Conservation (phyloP, 805 yeast species). For the Candida tallmaniae region DNA sequence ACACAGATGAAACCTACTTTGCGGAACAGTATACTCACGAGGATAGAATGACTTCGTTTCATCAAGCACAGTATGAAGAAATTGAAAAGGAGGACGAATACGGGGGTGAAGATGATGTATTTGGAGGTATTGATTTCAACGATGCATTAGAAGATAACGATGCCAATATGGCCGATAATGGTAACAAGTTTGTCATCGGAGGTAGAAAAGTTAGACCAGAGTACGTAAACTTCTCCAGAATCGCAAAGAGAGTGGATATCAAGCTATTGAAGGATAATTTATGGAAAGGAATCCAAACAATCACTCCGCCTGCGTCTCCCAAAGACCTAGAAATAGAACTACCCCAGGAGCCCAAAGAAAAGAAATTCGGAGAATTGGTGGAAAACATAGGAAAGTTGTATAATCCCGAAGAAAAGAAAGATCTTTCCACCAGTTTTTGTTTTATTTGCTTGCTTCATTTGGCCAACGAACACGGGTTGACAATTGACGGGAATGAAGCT, state of each 20-base stretch:
- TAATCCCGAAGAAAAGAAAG: slow-evolving; percentile 35
- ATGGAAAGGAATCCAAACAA: slow-evolving; percentile 31
- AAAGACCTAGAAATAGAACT: slow-evolving; percentile 1
- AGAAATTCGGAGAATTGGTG: slow-evolving; percentile 35
- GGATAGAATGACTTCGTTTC: slow-evolving; percentile 35
- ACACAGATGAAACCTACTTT: slow-evolving; percentile 68
- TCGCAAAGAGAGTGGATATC: slow-evolving; percentile 40
- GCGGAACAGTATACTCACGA: slow-evolving; percentile 55
- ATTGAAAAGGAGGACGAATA: slow-evolving; percentile 31
- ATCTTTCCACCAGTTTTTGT: slow-evolving; percentile 42
- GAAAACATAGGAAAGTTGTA: slow-evolving; percentile 31
- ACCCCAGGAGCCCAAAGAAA: slow-evolving; percentile 18
- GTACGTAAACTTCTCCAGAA: slow-evolving; percentile 38
- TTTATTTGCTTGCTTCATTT: slow-evolving; percentile 41
- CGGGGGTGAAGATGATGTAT: slow-evolving; percentile 28
- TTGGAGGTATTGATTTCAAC: slow-evolving; percentile 39
- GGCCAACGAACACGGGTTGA: slow-evolving; percentile 41
- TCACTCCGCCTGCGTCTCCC: slow-evolving; percentile 8
- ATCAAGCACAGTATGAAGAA: slow-evolving; percentile 40
- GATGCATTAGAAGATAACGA: slow-evolving; percentile 19
- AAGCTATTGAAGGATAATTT: slow-evolving; percentile 37
- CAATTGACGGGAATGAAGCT: slow-evolving; percentile 25
- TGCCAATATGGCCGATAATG: slow-evolving; percentile 9
- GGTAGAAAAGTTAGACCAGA: slow-evolving; percentile 28
- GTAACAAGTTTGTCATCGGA: slow-evolving; percentile 11